Evolutionary conservation across 305 asterid genomes (phyloP).

Genomic region (Withania somnifera): DNA sequence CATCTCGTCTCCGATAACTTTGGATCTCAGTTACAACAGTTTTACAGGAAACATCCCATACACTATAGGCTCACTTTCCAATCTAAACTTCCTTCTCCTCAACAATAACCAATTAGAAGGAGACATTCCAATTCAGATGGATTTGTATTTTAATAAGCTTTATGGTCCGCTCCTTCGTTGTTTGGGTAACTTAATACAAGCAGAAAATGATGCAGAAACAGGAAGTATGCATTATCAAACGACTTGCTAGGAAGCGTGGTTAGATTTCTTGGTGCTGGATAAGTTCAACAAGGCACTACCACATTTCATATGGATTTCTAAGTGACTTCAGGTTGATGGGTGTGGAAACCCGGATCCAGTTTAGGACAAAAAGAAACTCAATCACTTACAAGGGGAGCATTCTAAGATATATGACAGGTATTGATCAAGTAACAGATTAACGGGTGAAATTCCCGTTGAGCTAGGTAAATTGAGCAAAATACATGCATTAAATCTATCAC

Average conservation of each 20-base stretch:
- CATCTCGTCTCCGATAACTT: neutral
- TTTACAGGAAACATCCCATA: neutral
- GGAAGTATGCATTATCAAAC: fast-evolving
- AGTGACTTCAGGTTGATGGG: neutral
- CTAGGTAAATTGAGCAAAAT: conserved; percentile 3
- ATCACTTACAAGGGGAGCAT: neutral
- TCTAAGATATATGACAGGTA: conserved; percentile 7
- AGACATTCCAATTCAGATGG: conserved; percentile 1
- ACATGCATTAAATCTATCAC: conserved; percentile 8
- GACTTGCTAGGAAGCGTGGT: fast-evolving
- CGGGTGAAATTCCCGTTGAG: conserved; percentile 7
- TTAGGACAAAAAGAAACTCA: conserved; percentile 4
- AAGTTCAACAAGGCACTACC: neutral
- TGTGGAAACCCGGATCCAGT: neutral
- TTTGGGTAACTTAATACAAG: neutral
- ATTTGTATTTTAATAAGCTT: conserved; percentile 5
- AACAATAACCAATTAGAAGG: conserved; percentile 4
- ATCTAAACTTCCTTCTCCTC: conserved; percentile 9
- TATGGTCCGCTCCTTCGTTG: conserved; percentile 6
- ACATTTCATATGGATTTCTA: neutral
- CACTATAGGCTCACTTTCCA: neutral
- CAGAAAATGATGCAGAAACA: neutral
- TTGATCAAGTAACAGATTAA: conserved; percentile 7
- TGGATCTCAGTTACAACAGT: conserved; percentile 1
- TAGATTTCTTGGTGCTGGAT: neutral